Percentiles rank a stretch among this genome's conserved stretches.
Evolutionary conservation across 306 rosid species (phyloP).

Genomic region (Dryas drummondii): DNA sequence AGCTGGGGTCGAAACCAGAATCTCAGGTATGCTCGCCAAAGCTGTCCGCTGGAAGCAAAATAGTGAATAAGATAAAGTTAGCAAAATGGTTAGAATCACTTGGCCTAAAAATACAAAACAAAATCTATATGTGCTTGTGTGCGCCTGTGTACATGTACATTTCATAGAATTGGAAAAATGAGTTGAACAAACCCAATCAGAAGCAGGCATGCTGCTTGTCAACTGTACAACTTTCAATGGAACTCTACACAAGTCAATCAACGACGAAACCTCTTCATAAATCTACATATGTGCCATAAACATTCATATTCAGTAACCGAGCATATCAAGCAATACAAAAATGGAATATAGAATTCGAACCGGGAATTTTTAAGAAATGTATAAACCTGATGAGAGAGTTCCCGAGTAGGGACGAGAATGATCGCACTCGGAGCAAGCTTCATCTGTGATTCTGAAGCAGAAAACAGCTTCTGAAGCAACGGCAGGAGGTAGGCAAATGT

Average conservation of each 20-base stretch:
- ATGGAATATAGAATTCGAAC: background rate
- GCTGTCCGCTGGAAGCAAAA: constrained; percentile 61
- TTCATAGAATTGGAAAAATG: constrained; percentile 1
- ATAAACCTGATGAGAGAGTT: constrained; percentile 76
- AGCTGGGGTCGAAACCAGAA: constrained; percentile 88
- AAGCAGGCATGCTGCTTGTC: constrained; percentile 64
- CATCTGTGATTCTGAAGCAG: constrained; percentile 41
- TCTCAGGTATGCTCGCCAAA: constrained; percentile 73
- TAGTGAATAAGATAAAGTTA: constrained; percentile 1
- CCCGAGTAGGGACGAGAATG: constrained; percentile 77
- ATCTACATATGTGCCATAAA: constrained; percentile 39
- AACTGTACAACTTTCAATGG: constrained; percentile 79
- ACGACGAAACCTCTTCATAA: constrained; percentile 55
- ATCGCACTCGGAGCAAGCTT: constrained; percentile 77
- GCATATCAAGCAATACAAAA: background rate
- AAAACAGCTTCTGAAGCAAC: constrained; percentile 78
- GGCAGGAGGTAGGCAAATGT: constrained; percentile 92
- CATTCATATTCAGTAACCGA: background rate
- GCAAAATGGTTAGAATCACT: background rate
- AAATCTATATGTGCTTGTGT: background rate
- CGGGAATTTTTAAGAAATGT: background rate
- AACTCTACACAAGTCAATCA: constrained; percentile 71
- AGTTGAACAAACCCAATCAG: constrained; percentile 69
- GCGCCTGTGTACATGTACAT: background rate
- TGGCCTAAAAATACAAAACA: background rate